Conservation (phyloP, 352 stramenopile genomes). For the Globisporangium alternatum region DNA sequence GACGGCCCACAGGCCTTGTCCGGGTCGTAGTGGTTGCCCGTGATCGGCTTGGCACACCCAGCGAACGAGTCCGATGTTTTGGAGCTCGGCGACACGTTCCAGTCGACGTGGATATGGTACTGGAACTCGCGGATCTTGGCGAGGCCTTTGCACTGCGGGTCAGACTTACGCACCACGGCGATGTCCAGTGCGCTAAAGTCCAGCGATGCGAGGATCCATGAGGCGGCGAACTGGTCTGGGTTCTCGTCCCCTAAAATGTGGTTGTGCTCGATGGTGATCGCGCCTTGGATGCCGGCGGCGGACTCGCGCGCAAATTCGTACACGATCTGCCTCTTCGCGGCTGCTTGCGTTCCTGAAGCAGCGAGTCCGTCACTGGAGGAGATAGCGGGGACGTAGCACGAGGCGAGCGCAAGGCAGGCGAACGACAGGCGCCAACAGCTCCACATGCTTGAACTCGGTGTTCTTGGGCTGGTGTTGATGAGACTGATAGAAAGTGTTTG, state of each 20-base stretch:
- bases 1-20: constrained; percentile 32
- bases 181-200: constrained; percentile 14
- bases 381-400: background rate
- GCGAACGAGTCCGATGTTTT: constrained; percentile 26
- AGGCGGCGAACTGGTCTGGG: background rate
- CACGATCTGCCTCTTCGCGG: constrained; percentile 15
- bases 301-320: constrained; percentile 15
- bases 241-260: background rate
- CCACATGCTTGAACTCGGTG: constrained; percentile 2
- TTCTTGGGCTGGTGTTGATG: too few species aligned
- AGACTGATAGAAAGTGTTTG: too few species aligned
- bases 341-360: too few species aligned
- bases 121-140: constrained; percentile 17
- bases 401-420: background rate
- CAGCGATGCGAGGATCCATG: constrained; percentile 17
- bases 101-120: constrained; percentile 47
- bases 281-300: constrained; percentile 17
- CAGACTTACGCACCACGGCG: constrained; percentile 12
- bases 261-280: constrained; percentile 13
- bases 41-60: constrained; percentile 26
- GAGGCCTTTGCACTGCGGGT: constrained; percentile 15
- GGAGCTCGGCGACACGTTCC: constrained; percentile 20
- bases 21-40: constrained; percentile 50
- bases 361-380: background rate
- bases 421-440: background rate